A percentile compares a stretch with the other conserved stretches of the same genome.
Evolutionary conservation across 2,329 filamentous ascomycete species (phyloP).

Genomic region (Gaeumannomyces sp.): DNA sequence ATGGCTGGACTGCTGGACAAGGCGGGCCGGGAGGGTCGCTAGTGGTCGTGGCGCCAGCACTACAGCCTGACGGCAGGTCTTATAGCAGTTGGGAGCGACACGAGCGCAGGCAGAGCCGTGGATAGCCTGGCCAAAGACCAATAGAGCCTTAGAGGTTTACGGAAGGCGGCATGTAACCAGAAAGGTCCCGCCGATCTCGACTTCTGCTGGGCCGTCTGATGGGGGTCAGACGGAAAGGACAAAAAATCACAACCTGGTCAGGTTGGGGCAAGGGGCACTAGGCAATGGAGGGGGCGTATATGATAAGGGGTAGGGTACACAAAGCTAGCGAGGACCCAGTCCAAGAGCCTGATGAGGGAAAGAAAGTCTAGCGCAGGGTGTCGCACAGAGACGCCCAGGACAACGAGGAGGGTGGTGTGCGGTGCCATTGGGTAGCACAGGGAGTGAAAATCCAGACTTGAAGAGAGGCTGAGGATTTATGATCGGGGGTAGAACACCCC

Average conservation of each 20-base stretch:
- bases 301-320: background rate
- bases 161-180: background rate
- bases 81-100: background rate
- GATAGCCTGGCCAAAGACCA: background rate
- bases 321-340: background rate
- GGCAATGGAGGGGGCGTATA: background rate
- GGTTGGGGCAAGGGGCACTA: background rate
- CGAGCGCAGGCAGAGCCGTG: background rate
- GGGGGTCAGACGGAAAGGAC: background rate
- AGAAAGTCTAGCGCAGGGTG: background rate
- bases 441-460: background rate
- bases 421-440: background rate
- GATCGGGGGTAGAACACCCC: background rate
- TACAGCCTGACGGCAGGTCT: background rate
- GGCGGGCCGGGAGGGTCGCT: background rate
- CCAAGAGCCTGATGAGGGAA: background rate
- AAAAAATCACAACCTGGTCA: background rate
- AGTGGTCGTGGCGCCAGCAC: background rate
- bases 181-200: background rate
- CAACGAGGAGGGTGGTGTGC: background rate
- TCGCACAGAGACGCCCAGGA: background rate
- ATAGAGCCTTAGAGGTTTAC: background rate
- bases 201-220: background rate
- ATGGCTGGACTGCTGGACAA: background rate
- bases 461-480: background rate